Evolutionary conservation across 306 rosid genomes (phyloP), one percentile per base, ranked within the genome.

Genomic region (Cicer yamashitae): DNA sequence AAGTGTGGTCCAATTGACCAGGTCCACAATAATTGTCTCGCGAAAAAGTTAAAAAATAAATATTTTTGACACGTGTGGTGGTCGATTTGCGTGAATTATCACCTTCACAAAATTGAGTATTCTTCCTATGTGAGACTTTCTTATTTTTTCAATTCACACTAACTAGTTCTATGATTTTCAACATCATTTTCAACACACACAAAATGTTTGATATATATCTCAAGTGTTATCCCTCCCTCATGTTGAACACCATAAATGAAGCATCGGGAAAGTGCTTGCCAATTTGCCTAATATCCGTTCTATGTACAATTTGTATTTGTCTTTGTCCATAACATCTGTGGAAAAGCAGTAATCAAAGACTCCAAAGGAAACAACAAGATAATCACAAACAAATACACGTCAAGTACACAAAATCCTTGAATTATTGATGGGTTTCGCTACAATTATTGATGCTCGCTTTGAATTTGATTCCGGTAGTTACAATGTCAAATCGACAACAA

Each of bases 281-380:
- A 70, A 96, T 89, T 82, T 86, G 89, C 64, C 82, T 76, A 30
- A 89, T 63, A 88, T 90, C 68, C 93, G 97, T 73, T 83, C 91
- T 51, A 92, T 82, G 66, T 90, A 89, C 66, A 83, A 86, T 88
- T 83, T 92, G 74, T 89, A 88, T 52, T 87, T 91, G 3, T 81
- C 89, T 18, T 86, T 97, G 69, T 90, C 98, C 96, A 86, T 83
- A 50, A 87, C 82, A 76, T 96, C 96, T 65, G 90, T 88, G 58
- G 93, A 88, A n/a, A 90, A 92, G 90, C 99, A 96, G 88, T 89
- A 89, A 82, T 96, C 98, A n/a, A n/a, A n/a, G n/a, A n/a, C 99
- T 96, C n/a, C 85, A 90, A 37, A 57, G 48, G 61, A 73, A 67
- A 78, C 69, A 73, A 79, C 59, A 77, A 54, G 64, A 73, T 60